phyloP scores from a whole-genome alignment of 139 green algal genomes.

The Chlorella sp. region DNA sequence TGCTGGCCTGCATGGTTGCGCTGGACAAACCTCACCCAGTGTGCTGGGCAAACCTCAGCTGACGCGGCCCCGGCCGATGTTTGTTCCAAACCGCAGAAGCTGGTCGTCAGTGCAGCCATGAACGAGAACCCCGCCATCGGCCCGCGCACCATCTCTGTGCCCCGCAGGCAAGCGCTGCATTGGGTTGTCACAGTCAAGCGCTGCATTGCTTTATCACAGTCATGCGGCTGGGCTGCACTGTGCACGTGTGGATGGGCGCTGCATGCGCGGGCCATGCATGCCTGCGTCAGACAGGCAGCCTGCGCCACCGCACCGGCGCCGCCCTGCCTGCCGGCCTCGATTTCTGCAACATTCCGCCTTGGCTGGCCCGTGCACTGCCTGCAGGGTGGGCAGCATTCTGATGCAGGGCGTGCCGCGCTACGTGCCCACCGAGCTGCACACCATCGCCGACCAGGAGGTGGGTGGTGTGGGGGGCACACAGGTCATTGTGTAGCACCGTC shows the following conservation, averaged over 20 bases:
- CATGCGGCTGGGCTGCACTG: not conserved
- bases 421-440: slow-evolving; percentile 33
- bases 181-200: too few species aligned
- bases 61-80: too few species aligned
- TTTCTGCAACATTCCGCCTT: not conserved
- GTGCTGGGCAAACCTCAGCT: too few species aligned
- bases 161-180: slow-evolving; percentile 19
- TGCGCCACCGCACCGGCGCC: too few species aligned
- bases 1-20: too few species aligned
- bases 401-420: slow-evolving; percentile 33
- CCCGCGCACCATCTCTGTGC: slow-evolving; percentile 33
- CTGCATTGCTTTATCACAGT: too few species aligned
- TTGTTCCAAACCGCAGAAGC: slow-evolving; percentile 38
- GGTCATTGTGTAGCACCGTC: not conserved
- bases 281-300: not conserved
- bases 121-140: slow-evolving; percentile 34
- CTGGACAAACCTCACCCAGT: too few species aligned
- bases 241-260: not conserved
- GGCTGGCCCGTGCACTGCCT: not conserved
- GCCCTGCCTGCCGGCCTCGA: not conserved
- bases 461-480: not conserved
- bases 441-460: slow-evolving; percentile 25
- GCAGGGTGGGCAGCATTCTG: slow-evolving; percentile 11
- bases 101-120: slow-evolving; percentile 62
- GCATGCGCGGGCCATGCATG: not conserved